These are phyloP conservation scores for Annulohypoxylon bovei DNA, from an alignment of 495 filamentous ascomycete species.

Conservation along the genomic window DNA sequence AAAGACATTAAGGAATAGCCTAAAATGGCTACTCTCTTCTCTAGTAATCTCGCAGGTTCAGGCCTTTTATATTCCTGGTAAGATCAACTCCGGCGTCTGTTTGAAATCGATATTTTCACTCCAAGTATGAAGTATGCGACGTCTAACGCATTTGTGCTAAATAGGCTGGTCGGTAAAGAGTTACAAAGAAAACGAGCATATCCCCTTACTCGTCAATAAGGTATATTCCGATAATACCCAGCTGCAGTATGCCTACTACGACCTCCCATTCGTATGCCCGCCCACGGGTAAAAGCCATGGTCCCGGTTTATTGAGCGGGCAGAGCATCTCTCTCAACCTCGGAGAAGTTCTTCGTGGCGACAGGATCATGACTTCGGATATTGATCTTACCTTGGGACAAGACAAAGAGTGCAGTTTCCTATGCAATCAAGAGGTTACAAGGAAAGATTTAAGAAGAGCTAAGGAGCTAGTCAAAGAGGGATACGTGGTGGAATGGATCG, in stretches of 20 bases:
- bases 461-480: slow-evolving; percentile 80
- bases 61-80: slow-evolving; percentile 86
- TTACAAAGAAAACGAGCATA: slow-evolving; percentile 81
- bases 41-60: slow-evolving; percentile 51
- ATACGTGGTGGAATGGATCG: slow-evolving; percentile 95
- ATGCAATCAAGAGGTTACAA: slow-evolving; percentile 73
- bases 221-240: slow-evolving; percentile 93
- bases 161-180: slow-evolving; percentile 80
- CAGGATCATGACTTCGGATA: slow-evolving; percentile 89
- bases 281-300: slow-evolving; percentile 75
- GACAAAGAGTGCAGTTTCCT: slow-evolving; percentile 80
- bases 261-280: slow-evolving; percentile 91
- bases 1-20: slow-evolving; percentile 36
- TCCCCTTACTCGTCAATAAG: slow-evolving; percentile 94
- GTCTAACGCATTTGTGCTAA: slow-evolving; percentile 23
- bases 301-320: slow-evolving; percentile 78
- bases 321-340: slow-evolving; percentile 87
- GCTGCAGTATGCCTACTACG: slow-evolving; percentile 92
- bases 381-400: slow-evolving; percentile 81
- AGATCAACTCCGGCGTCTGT: slow-evolving; percentile 19
- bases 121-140: slow-evolving; percentile 6
- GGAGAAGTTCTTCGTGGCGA: slow-evolving; percentile 93
- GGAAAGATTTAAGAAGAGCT: slow-evolving; percentile 74
- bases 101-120: not conserved
- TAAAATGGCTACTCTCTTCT: slow-evolving; percentile 43